A percentile compares a stretch with the other conserved stretches of the same genome.
Conservation (phyloP, 352 stramenopile genomes). For the Halophytophthora polymorphica region DNA sequence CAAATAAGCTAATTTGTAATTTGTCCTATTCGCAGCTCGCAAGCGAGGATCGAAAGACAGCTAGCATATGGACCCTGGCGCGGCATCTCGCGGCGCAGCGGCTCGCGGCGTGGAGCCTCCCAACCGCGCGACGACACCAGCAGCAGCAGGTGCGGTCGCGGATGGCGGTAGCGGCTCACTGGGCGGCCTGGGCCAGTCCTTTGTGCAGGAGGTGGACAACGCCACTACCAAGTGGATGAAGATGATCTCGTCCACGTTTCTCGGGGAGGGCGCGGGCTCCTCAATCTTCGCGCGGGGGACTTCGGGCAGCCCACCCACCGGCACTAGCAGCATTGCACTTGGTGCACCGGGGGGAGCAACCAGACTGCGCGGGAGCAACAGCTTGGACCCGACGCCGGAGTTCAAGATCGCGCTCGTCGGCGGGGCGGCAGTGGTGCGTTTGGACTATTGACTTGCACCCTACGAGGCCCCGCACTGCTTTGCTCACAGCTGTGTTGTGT, state of each 20-base stretch:
- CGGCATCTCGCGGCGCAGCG: too few relatives aligned
- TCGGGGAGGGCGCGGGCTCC: constrained; percentile 40
- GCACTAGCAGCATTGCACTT: constrained; percentile 5
- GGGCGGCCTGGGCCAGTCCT: constrained; percentile 15
- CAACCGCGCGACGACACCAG: neutral
- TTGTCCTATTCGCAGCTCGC: too few relatives aligned
- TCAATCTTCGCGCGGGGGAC: constrained; percentile 42
- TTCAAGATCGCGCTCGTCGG: constrained; percentile 85
- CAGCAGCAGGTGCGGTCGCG: constrained; percentile 6
- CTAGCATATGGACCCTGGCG: too few relatives aligned
- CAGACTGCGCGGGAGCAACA: constrained; percentile 25
- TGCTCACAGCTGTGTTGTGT: neutral
- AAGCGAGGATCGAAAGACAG: too few relatives aligned
- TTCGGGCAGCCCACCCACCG: constrained; percentile 5
- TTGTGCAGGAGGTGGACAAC: constrained; percentile 33
- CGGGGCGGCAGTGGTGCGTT: constrained; percentile 60
- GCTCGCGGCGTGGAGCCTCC: neutral
- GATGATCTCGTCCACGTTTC: constrained; percentile 79
- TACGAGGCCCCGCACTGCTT: too few relatives aligned
- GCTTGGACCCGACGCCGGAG: constrained; percentile 44
- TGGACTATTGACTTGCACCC: neutral
- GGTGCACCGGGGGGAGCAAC: constrained; percentile 11
- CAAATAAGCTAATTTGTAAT: too few relatives aligned
- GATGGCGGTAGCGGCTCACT: neutral
- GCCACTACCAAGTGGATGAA: constrained; percentile 75